Conservation (phyloP, 2,329 filamentous ascomycete species). For the Paraphaeosphaeria minitans region DNA sequence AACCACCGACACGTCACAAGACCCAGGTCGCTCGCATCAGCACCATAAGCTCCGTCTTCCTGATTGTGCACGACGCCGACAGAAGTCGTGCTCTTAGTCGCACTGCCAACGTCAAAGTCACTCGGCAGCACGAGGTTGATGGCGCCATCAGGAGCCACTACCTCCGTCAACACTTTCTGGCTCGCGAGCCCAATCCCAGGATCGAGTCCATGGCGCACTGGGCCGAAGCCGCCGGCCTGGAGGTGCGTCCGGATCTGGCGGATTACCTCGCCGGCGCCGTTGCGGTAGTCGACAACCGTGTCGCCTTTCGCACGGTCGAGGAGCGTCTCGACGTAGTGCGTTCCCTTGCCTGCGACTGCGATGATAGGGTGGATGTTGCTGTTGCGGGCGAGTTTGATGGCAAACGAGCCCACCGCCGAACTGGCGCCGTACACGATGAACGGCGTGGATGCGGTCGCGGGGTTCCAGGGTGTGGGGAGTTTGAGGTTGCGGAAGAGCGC, state of each 20-base stretch:
- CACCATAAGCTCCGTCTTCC: not conserved
- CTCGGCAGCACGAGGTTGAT: constrained; percentile 2
- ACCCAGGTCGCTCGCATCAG: not conserved
- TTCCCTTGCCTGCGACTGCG: constrained; percentile 40
- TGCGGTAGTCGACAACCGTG: constrained; percentile 56
- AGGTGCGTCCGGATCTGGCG: not conserved
- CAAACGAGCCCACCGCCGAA: constrained; percentile 42
- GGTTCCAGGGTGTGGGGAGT: constrained; percentile 45
- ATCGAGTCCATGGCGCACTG: not conserved
- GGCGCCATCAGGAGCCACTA: too few species aligned
- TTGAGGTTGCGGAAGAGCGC: constrained; percentile 47
- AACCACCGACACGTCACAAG: constrained; percentile 40
- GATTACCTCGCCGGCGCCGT: constrained; percentile 51
- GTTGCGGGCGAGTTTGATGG: constrained; percentile 39
- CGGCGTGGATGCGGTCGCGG: constrained; percentile 17
- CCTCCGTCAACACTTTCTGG: not conserved
- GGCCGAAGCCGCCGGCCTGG: not conserved
- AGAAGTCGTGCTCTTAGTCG: not conserved
- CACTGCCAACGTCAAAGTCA: not conserved
- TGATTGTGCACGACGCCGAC: not conserved
- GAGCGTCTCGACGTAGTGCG: constrained; percentile 35
- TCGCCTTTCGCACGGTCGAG: constrained; percentile 43
- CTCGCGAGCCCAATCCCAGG: not conserved
- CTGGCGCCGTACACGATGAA: constrained; percentile 44
- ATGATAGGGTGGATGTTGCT: constrained; percentile 47